These are phyloP conservation scores for Flagelloscypha sp. DNA, from an alignment of 768 basidiomycete species.

Conservation along the genomic window DNA sequence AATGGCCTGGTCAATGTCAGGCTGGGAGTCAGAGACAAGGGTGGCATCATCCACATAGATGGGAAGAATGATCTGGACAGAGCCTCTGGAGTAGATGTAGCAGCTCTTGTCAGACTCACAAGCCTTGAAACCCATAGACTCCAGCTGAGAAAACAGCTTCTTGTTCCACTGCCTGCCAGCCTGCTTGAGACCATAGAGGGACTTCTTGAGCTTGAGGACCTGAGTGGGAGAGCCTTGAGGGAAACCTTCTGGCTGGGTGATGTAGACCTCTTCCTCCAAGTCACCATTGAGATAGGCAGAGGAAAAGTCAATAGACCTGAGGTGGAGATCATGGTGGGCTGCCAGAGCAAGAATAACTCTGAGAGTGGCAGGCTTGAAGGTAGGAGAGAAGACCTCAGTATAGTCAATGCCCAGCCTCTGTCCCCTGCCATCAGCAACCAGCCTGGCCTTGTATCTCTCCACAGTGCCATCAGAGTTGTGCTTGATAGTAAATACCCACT, in stretches of 20 bases:
- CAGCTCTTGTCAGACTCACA: neutral
- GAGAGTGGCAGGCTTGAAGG: constrained; percentile 7
- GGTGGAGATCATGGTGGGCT: constrained; percentile 12
- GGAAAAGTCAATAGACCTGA: constrained; percentile 12
- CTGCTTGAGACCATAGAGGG: constrained; percentile 17
- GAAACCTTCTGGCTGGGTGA: constrained; percentile 15
- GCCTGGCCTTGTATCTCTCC: constrained; percentile 19
- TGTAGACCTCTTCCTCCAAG: constrained; percentile 14
- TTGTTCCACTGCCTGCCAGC: constrained; percentile 14
- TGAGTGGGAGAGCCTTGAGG: constrained; percentile 6
- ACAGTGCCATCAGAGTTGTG: constrained; percentile 15
- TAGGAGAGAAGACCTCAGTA: constrained; percentile 16
- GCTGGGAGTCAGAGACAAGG: neutral
- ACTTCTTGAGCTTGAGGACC: neutral
- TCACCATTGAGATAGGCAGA: constrained; percentile 15
- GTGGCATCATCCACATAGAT: constrained; percentile 11
- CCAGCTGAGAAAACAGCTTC: constrained; percentile 8
- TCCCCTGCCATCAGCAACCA: constrained; percentile 20
- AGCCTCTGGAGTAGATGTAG: constrained; percentile 10
- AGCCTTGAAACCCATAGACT: neutral
- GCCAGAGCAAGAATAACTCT: constrained; percentile 13
- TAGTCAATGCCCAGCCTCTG: constrained; percentile 21
- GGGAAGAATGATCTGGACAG: constrained; percentile 8
- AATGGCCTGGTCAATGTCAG: too few relatives aligned
- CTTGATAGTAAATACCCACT: constrained; percentile 23